Evolutionary conservation across 331 rosid species (phyloP).

Genomic region (Erythrophleum ivorense): DNA sequence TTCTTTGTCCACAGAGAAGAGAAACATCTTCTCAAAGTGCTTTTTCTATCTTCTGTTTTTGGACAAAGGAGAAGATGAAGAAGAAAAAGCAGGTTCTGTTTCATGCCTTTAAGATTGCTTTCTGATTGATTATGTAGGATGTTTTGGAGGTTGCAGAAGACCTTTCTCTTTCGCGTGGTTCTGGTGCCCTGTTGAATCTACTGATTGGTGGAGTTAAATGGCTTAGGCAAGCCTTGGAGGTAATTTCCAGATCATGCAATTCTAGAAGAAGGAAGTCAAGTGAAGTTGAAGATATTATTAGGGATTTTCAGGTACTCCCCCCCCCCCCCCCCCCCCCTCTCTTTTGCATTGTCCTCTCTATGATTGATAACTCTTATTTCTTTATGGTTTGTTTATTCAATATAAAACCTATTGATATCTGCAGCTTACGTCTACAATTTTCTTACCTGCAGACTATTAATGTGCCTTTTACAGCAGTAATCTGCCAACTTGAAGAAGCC

Average conservation of each 20-base stretch:
- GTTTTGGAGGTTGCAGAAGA: constrained; percentile 68
- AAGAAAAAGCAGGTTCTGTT: neutral
- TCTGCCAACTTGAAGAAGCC: constrained; percentile 69
- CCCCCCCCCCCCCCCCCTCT: neutral
- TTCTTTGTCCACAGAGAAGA: constrained; percentile 10
- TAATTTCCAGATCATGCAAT: constrained; percentile 49
- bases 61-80: neutral
- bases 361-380: neutral
- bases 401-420: constrained; percentile 35
- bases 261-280: constrained; percentile 63
- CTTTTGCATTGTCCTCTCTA: neutral
- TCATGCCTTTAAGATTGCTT: constrained; percentile 37
- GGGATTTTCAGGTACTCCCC: constrained; percentile 59
- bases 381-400: constrained; percentile 15
- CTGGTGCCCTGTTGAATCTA: constrained; percentile 60
- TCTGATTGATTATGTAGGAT: constrained; percentile 60
- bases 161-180: constrained; percentile 47
- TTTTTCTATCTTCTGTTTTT: neutral
- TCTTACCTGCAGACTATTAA: constrained; percentile 61
- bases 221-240: constrained; percentile 76
- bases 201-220: constrained; percentile 71
- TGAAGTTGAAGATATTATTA: constrained; percentile 71
- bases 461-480: constrained; percentile 57
- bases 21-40: neutral
- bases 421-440: constrained; percentile 42